Evolutionary conservation across 2,329 filamentous ascomycete genomes (phyloP).

Genomic region (Plenodomus lindquistii): DNA sequence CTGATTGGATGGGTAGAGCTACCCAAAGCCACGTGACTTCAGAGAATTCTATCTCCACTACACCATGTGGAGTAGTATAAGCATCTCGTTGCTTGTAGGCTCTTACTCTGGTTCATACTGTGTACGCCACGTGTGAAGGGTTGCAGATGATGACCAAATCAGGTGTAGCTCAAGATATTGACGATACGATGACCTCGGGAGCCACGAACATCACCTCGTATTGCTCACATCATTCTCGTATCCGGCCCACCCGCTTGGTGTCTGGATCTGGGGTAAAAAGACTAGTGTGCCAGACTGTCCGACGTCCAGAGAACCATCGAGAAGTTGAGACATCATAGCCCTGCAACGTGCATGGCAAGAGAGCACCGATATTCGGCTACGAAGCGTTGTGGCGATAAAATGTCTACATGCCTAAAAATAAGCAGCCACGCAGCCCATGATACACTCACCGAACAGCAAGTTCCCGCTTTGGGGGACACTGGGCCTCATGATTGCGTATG

Average conservation of each 20-base stretch:
- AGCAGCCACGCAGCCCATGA: background rate
- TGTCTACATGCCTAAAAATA: background rate
- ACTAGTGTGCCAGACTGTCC: slow-evolving; percentile 20
- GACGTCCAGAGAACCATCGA: background rate
- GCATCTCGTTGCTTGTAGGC: no score
- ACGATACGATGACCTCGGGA: slow-evolving; percentile 20
- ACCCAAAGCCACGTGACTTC: no score
- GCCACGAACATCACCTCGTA: slow-evolving; percentile 21
- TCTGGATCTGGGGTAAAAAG: slow-evolving; percentile 28
- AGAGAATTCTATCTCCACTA: no score
- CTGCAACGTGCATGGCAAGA: background rate
- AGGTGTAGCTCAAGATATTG: slow-evolving; percentile 6
- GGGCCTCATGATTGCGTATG: background rate
- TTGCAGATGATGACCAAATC: slow-evolving; percentile 4
- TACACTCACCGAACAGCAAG: background rate
- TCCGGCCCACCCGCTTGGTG: slow-evolving; percentile 28
- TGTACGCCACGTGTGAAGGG: background rate
- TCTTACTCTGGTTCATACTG: no score
- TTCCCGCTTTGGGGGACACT: background rate
- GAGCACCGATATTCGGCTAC: background rate
- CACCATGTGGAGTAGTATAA: no score
- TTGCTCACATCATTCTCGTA: slow-evolving; percentile 19
- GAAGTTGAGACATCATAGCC: background rate
- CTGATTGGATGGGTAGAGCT: no score
- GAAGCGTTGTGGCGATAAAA: background rate